Evolutionary conservation across 306 rosid genomes (phyloP), one percentile per base, ranked within the genome.

Genomic region (Vicia sativa): DNA sequence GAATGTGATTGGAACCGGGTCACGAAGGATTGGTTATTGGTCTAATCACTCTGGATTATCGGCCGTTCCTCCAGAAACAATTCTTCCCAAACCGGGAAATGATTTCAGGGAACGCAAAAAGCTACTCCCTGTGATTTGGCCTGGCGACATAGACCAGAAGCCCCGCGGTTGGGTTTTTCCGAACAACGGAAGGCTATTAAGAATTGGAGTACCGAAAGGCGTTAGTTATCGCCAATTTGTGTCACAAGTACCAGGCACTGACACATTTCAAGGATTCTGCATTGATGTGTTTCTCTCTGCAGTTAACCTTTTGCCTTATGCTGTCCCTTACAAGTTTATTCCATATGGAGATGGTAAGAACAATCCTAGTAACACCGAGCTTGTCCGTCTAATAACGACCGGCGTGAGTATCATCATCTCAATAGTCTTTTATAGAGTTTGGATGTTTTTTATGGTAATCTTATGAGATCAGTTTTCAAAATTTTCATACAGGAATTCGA

Each of bases 131-230:
- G 84, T 82, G 31, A 68, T 95, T 73, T 95, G 99, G 99, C 99
- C 99, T 0, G 99, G 99, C 74, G 83, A 88, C 28, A 74, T 83
- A 4, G 44, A 35, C 4, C 78, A 82, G 60, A 83, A 31, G 74
- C 99, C 99, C 68, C 97, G 97, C 14, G 99, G 99, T 26, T 95
- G 99, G 99, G 89, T 84, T 46, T 95, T 95, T 71, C 97, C 99
- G 1, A 87, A 80, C 87, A 84, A 62, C 55, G 99, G 97, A 79
- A 85, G 89, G 75, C 83, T 79, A 3, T 84, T 95, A 80, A 86
- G 21, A 41, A 88, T 95, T 37, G 99, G 91, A 71, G 95, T 95
- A 25, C 96, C 97, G 0, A 84, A 8, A 25, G 66, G 84, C 62
- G 81, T 83, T 72, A 76, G 87, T 77, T 95, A 78, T 79, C 86